Evolutionary conservation across 345 rosid genomes (phyloP).

Genomic region (Nasturtium officinale): DNA sequence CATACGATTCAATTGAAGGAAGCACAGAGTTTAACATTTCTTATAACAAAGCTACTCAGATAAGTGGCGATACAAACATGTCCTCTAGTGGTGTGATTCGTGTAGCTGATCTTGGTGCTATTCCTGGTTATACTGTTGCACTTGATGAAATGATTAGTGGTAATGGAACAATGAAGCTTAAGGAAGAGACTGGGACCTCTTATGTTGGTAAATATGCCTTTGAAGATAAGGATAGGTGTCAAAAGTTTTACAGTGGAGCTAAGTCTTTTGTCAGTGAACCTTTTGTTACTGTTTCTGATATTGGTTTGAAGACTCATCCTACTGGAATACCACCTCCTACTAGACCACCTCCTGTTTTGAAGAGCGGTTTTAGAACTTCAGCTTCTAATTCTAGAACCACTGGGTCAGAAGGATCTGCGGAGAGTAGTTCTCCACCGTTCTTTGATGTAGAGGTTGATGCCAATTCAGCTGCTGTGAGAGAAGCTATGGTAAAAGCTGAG

Average conservation of each 20-base stretch:
- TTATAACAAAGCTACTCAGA: conserved; percentile 60
- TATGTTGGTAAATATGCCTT: conserved; percentile 33
- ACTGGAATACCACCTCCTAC: conserved; percentile 84
- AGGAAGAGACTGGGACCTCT: conserved; percentile 33
- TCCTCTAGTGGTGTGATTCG: conserved; percentile 52
- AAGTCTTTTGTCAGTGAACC: conserved; percentile 49
- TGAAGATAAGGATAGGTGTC: conserved; percentile 44
- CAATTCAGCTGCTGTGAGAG: conserved; percentile 78
- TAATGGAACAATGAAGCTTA: conserved; percentile 23
- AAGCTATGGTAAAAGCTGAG: conserved; percentile 81
- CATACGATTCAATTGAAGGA: conserved; percentile 60
- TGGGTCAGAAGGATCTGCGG: conserved; percentile 49
- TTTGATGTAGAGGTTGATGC: conserved; percentile 96
- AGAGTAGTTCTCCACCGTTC: conserved; percentile 63
- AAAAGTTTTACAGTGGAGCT: conserved; percentile 45
- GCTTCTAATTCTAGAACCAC: conserved; percentile 45
- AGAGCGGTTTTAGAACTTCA: conserved; percentile 41
- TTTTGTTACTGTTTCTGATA: conserved; percentile 76
- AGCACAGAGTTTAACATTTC: conserved; percentile 68
- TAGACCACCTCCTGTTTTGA: conserved; percentile 69
- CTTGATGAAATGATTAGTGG: conserved; percentile 49
- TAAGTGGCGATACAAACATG: conserved; percentile 37
- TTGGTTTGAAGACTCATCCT: conserved; percentile 79
- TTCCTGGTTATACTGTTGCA: conserved; percentile 59
- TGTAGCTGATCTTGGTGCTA: conserved; percentile 49